Base-by-base conservation (phyloP, 495 filamentous ascomycete species). In the Lasiosphaeria hispida region DNA sequence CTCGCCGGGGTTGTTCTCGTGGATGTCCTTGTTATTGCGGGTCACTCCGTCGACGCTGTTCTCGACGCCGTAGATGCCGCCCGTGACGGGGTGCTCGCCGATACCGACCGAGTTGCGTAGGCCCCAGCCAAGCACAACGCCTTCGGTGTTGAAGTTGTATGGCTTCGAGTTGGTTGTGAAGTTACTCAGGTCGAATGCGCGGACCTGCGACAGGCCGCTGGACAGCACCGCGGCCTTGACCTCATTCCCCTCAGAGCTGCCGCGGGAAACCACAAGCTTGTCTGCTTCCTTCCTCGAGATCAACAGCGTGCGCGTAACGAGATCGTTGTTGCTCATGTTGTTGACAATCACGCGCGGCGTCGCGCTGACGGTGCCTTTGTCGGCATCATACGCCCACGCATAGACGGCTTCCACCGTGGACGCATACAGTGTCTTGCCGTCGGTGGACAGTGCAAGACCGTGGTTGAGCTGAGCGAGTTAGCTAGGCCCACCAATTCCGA, bases 21-120 rank as follows among this genome's bases (percentile, higher is more conserved):
- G 84, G 55, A 87, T 79, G 55, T 87, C 83, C 14, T 74, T 53
- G 4, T 79, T 78, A 35, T 80, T 68, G 14, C 85, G 71, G 18
- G 61, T 67, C 14, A 87, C 74, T 7, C 85, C 58, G 65, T 88
- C 85, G 3, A 78, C 82, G 15, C 79, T 83, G 63, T 88, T 88
- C 69, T 89, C 86, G 14, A 91, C 87, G 8, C 77, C 81, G 73
- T 80, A 91, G 59, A 91, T 72, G 30, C 75, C 76, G 17, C 81
- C 77, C 1, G 64, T 75, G 18, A 70, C 53, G 37, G 81, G 77
- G 44, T 85, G 74, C 64, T 85, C 60, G 39, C 70, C 83, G 4
- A 90, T 67, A 9, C 88, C 87, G 15, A 90, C 87, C 4, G 81
- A 81, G 69, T 90, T 90, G 13, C 88, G 77, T 15, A 91, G 77